Conservation (phyloP, 768 basidiomycete species). For the Coprinopsis marcescibilis region DNA sequence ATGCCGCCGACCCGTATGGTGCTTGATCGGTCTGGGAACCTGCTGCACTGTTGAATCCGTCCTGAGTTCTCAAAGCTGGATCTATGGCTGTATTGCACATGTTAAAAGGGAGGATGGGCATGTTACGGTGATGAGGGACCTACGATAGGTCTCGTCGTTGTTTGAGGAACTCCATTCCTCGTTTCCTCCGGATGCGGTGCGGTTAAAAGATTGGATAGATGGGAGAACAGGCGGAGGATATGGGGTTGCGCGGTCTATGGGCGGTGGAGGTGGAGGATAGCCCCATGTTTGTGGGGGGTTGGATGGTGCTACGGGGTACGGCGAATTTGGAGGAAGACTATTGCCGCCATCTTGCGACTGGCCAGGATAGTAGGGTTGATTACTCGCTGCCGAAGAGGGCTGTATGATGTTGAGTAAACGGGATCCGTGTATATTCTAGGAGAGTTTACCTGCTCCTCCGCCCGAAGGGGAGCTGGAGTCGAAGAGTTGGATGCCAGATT, state of each 20-base stretch:
- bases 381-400: slow-evolving; percentile 4
- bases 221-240: slow-evolving; percentile 48
- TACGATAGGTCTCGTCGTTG: slow-evolving; percentile 9
- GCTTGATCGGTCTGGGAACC: background rate
- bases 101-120: slow-evolving; percentile 5
- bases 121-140: slow-evolving; percentile 1
- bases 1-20: slow-evolving; percentile 3
- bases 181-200: slow-evolving; percentile 29
- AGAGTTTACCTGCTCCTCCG: slow-evolving; percentile 39
- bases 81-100: slow-evolving; percentile 29
- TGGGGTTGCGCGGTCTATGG: slow-evolving; percentile 39
- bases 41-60: slow-evolving; percentile 8
- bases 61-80: slow-evolving; percentile 32
- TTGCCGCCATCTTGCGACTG: background rate
- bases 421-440: background rate
- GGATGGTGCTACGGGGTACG: slow-evolving; percentile 28
- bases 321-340: background rate
- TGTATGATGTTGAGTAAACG: slow-evolving; percentile 9
- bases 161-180: slow-evolving; percentile 21
- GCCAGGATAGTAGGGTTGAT: background rate
- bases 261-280: slow-evolving; percentile 37
- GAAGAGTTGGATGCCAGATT: slow-evolving; percentile 45
- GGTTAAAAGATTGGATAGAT: slow-evolving; percentile 47
- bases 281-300: slow-evolving; percentile 51
- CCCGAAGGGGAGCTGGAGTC: slow-evolving; percentile 38